Evolutionary conservation across 75 land plant genomes (phyloP), one percentile per base, ranked within the genome.

Genomic region (Pinus tabuliformis): DNA sequence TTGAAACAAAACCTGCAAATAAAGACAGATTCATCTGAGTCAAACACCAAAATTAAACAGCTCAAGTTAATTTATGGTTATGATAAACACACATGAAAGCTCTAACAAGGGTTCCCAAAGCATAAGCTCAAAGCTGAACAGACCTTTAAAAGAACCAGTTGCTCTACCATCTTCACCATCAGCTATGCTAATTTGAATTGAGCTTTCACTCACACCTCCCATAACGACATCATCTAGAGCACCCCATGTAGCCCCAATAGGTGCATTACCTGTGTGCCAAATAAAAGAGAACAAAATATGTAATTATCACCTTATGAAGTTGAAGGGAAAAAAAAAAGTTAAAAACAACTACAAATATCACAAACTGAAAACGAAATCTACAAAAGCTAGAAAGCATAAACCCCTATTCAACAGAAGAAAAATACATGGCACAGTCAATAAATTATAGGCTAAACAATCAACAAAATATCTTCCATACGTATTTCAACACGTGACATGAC

Each of bases 141-240:
- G 77, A 93, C 98, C 98, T 95, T 85, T 93, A 76, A 97, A 97
- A 68, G 92, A 1, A 20, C 96, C 96, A 65, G 86, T 84, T 18
- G 99, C 90, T 21, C 87, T 85, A 77, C 93, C 95, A 78, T 78
- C 68, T 83, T 97, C 98, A 58, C 86, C 86, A 28, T 92, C 98
- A 59, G 64, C 78, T 28, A 75, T 83, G 73, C 83, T 84, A 79
- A 95, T 85, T 60, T 82, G 94, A 78, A 95, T 83, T 52, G 86
- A 77, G 79, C 99, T 95, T 78, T 89, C 89, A 90, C 99, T 97
- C 8, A 93, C 98, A 70, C 99, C 99, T 75, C 99, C 99, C 99
- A 97, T 97, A 15, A 97, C 99, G 70, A 95, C 94, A 89, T 97
- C 99, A 83, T 97, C 99, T 75, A 97, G 75, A 21, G 99, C 85